phyloP scores from a whole-genome alignment of 805 yeast species.

The Millerago galiae region DNA sequence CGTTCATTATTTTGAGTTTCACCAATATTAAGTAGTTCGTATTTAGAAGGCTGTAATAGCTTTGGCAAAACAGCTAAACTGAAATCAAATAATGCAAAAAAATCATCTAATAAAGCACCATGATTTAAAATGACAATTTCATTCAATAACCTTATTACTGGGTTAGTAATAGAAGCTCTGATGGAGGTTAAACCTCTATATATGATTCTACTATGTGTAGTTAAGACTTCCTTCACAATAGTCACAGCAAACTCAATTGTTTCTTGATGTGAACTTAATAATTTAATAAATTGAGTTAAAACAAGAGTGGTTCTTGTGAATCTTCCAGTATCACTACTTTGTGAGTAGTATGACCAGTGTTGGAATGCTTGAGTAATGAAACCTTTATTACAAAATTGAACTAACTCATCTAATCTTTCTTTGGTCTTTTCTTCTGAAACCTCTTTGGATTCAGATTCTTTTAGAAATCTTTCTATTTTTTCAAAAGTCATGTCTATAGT shows the following conservation, averaged over 20 bases:
- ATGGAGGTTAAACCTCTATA: constrained; percentile 59
- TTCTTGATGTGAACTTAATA: constrained; percentile 12
- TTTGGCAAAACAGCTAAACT: constrained; percentile 55
- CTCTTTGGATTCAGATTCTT: neutral
- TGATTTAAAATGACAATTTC: constrained; percentile 44
- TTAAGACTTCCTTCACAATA: constrained; percentile 47
- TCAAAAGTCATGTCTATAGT: constrained; percentile 9
- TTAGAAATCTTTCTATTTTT: constrained; percentile 11
- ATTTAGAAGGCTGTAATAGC: constrained; percentile 46
- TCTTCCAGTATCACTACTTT: constrained; percentile 43
- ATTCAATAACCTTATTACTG: constrained; percentile 51
- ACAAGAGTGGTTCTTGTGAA: constrained; percentile 39
- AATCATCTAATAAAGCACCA: constrained; percentile 47
- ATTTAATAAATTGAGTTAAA: constrained; percentile 31
- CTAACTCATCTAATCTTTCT: constrained; percentile 11
- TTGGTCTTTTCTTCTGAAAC: neutral
- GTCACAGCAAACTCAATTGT: constrained; percentile 26
- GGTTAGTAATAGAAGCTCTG: constrained; percentile 53
- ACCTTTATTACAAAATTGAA: constrained; percentile 30
- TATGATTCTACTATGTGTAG: constrained; percentile 52
- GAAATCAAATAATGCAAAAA: constrained; percentile 64
- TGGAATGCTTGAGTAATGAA: constrained; percentile 33
- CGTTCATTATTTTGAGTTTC: constrained; percentile 28
- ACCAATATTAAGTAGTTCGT: constrained; percentile 36
- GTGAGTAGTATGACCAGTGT: constrained; percentile 42